Base-by-base conservation (phyloP, 2,329 filamentous ascomycete genomes). In the Beauveria asiatica region DNA sequence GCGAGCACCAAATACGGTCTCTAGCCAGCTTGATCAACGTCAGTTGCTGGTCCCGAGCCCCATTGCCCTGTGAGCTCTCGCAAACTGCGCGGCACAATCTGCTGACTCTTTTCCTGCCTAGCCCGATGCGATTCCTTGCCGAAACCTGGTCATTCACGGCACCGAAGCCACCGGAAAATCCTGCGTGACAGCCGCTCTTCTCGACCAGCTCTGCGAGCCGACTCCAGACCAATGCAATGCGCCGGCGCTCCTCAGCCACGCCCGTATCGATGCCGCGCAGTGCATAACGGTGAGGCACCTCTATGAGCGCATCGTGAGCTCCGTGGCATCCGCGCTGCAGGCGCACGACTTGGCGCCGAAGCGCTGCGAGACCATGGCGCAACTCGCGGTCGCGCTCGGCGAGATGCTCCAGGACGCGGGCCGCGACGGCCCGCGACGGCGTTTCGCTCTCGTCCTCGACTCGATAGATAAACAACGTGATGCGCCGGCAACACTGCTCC, bases 101-200 rank as follows among this genome's bases (percentile, higher is more conserved):
- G 45, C 60, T 63, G 8, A 10, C 9, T 17, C 23, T 23, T 25
- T 19, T 21, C 10, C n/a, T 19, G 6, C n/a, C 11, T 69, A 90
- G 84, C 82, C 85, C 23, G 73, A 76, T 51, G 79, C 86, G n/a
- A 86, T 89, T 33, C 86, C 84, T 60, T 89, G 88, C 60, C 78
- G 84, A 11, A 89, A 89, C 62, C 72, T 97, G 11, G 85, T 97
- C 23, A 73, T 95, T 53, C 86, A 97, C 72, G 94, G 94, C 55
- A 84, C 92, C 33, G 86, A 92, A 68, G 88, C 91, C 2, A 96
- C 92, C 0, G 93, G 92, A 45, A 97, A 97, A 75, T 90, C 85
- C 37, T 83, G 83, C 52, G 81, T 96, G 55, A 78, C 87, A 3
- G 78, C 79, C 60, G 78, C 80, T 3, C 80, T 75, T 23, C 67